phyloP scores from a whole-genome alignment of 129 eudicot genomes.

The Helianthus annuus region HanXRQr2.0-SUNRISE NC_035436.2:184044791-184045290 shows the following conservation, averaged over 20 bases:
- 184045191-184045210: slow-evolving; percentile 21
- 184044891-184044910: neutral
- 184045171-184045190: slow-evolving; percentile 4
- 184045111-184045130: slow-evolving; percentile 23
- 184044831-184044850: neutral
- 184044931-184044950: neutral
- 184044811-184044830: neutral
- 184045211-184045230: slow-evolving; percentile 9
- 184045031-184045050: neutral
- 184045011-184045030: neutral
- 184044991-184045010: neutral
- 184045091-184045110: slow-evolving; percentile 11
- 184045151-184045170: slow-evolving; percentile 26
- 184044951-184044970: neutral
- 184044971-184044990: neutral
- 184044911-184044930: neutral
- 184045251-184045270: slow-evolving; percentile 16
- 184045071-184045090: slow-evolving; percentile 31
- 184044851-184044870: neutral
- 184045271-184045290: slow-evolving; percentile 9
- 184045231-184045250: slow-evolving; percentile 12
- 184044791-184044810: neutral
- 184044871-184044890: neutral
- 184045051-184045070: slow-evolving; percentile 7
- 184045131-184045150: slow-evolving; percentile 22